A percentile compares a stretch with the other conserved stretches of the same genome.
Conservation (phyloP, 2,329 filamentous ascomycete genomes). For the Pseudogymnoascus pannorum region DNA sequence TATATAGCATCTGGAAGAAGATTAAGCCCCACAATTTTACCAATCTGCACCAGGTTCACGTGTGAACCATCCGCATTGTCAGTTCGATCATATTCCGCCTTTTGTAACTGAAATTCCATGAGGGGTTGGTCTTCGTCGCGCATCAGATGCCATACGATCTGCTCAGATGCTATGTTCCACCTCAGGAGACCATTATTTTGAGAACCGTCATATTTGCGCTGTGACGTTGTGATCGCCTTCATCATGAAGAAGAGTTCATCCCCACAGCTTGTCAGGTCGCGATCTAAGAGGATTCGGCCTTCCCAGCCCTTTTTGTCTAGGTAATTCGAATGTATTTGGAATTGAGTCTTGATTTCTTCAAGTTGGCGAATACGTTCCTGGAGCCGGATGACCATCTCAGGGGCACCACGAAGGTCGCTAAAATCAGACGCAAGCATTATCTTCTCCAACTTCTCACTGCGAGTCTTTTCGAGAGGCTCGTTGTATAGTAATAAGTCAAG, state of each 20-base stretch:
- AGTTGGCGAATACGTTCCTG: constrained; percentile 90
- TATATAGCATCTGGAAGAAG: constrained; percentile 85
- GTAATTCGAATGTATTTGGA: constrained; percentile 83
- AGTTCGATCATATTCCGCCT: constrained; percentile 87
- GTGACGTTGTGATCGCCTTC: constrained; percentile 97
- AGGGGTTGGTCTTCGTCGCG: constrained; percentile 79
- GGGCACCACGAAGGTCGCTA: constrained; percentile 87
- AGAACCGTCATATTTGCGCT: constrained; percentile 72
- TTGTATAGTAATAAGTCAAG: constrained; percentile 92
- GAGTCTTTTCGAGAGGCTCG: constrained; percentile 94
- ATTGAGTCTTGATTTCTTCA: constrained; percentile 92
- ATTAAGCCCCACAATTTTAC: constrained; percentile 82
- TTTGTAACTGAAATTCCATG: constrained; percentile 85
- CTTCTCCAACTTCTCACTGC: constrained; percentile 89
- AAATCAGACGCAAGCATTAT: constrained; percentile 99
- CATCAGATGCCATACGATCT: constrained; percentile 96
- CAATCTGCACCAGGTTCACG: constrained; percentile 83
- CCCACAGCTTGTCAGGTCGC: constrained; percentile 80
- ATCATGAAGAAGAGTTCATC: constrained; percentile 99
- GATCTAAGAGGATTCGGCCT: constrained; percentile 80
- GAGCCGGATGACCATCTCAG: constrained; percentile 83
- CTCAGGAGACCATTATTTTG: constrained; percentile 74
- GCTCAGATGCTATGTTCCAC: constrained; percentile 88
- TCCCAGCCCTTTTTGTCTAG: constrained; percentile 88
- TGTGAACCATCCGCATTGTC: constrained; percentile 98